Evolutionary conservation across 2,329 filamentous ascomycete species (phyloP).

Genomic region (Claviceps sp.): DNA sequence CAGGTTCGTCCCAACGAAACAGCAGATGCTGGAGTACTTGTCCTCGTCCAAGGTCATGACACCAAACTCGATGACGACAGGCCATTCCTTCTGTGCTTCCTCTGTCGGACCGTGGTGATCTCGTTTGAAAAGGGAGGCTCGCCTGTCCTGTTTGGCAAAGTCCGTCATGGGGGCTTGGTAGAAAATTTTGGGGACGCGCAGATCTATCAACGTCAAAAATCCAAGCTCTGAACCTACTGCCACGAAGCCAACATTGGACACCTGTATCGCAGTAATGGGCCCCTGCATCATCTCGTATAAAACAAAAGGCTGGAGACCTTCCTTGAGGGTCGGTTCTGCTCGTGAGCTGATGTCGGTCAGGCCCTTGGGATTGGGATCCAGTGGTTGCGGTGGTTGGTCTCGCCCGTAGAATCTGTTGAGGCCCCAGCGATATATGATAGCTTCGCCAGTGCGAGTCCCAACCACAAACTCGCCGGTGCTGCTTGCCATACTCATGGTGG

Average conservation of each 20-base stretch:
- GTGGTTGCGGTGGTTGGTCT: conserved; percentile 33
- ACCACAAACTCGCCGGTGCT: conserved; percentile 73
- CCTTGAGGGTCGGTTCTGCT: conserved; percentile 58
- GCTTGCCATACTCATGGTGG: conserved; percentile 67
- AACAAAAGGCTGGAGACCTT: conserved; percentile 67
- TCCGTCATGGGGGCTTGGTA: conserved; percentile 61
- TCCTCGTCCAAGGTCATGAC: conserved; percentile 91
- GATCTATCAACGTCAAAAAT: conserved; percentile 67
- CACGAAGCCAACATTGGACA: conserved; percentile 89
- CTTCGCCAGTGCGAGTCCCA: conserved; percentile 71
- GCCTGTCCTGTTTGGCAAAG: conserved; percentile 63
- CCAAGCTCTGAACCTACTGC: conserved; percentile 78
- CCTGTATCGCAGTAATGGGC: conserved; percentile 61
- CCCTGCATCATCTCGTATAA: conserved; percentile 77
- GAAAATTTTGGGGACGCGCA: conserved; percentile 77
- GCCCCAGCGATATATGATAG: conserved; percentile 81
- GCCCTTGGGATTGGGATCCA: conserved; percentile 49
- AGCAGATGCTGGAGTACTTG: conserved; percentile 84
- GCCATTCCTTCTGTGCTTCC: conserved; percentile 50
- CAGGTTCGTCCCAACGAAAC: conserved; percentile 78
- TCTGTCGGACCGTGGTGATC: conserved; percentile 18
- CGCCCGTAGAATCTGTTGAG: conserved; percentile 59
- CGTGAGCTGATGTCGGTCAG: conserved; percentile 63
- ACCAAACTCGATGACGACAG: conserved; percentile 75
- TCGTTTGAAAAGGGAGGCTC: conserved; percentile 53